These are phyloP conservation scores for Didymella segeticola DNA, from an alignment of 2,329 filamentous ascomycete genomes.

Conservation along the genomic window DNA sequence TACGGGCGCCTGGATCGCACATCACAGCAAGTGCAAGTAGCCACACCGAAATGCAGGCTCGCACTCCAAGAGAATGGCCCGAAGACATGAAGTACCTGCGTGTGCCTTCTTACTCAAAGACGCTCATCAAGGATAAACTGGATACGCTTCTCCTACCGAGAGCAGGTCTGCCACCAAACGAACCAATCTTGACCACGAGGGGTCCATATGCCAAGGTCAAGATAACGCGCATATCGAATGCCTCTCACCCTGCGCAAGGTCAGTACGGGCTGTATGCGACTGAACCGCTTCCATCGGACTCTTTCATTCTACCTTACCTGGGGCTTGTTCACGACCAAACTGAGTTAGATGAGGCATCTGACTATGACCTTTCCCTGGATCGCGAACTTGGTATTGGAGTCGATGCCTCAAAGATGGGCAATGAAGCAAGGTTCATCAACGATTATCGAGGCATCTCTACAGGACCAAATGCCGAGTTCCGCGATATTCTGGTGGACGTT, in stretches of 20 bases:
- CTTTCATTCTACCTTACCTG: constrained; percentile 59
- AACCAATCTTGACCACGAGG: constrained; percentile 20
- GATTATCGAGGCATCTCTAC: constrained; percentile 59
- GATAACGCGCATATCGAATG: constrained; percentile 51
- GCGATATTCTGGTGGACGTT: constrained; percentile 50
- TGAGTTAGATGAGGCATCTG: constrained; percentile 51
- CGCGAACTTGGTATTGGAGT: constrained; percentile 57
- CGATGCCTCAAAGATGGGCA: constrained; percentile 57
- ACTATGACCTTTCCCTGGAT: constrained; percentile 61
- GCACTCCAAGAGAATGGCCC: constrained; percentile 44
- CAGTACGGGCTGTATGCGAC: constrained; percentile 59
- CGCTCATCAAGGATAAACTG: constrained; percentile 31
- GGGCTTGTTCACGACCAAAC: constrained; percentile 56
- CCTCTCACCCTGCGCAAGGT: constrained; percentile 56
- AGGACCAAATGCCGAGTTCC: constrained; percentile 53
- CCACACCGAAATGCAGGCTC: constrained; percentile 1
- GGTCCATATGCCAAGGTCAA: constrained; percentile 49
- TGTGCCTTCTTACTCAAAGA: constrained; percentile 42
- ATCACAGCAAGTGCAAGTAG: not conserved
- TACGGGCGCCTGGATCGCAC: not conserved
- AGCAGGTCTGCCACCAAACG: constrained; percentile 23
- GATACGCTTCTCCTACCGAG: constrained; percentile 29
- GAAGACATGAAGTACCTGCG: constrained; percentile 34
- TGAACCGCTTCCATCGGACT: constrained; percentile 52
- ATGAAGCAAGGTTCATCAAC: constrained; percentile 61